Conservation (phyloP, 2,329 filamentous ascomycete genomes). For the Phaeosphaeriaceae sp. region DNA sequence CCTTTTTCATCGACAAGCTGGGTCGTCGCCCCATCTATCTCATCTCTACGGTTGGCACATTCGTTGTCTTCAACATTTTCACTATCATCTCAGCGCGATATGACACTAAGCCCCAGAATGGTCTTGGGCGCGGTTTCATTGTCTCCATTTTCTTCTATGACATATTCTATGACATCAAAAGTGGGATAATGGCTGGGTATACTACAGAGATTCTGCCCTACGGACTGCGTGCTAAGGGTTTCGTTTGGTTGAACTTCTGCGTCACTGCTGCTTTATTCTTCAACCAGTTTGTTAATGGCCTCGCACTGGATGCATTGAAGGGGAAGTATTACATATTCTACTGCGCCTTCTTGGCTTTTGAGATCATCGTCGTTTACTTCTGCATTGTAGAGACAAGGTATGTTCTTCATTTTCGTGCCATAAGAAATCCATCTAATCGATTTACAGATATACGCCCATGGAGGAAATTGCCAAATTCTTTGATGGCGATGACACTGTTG, state of each 20-base stretch:
- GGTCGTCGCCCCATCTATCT: conserved; percentile 54
- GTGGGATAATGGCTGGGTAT: conserved; percentile 30
- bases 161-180: conserved; percentile 19
- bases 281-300: conserved; percentile 22
- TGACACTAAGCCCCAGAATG: conserved; percentile 5
- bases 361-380: conserved; percentile 18
- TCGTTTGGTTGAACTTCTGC: conserved; percentile 12
- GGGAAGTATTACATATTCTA: conserved; percentile 32
- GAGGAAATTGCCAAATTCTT: conserved; percentile 25
- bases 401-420: background rate
- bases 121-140: conserved; percentile 10
- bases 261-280: conserved; percentile 18
- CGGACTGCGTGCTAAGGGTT: conserved; percentile 25
- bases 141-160: conserved; percentile 16
- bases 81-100: conserved; percentile 44
- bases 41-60: conserved; percentile 51
- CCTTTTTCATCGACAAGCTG: conserved; percentile 44
- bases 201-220: conserved; percentile 43
- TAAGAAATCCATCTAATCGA: background rate
- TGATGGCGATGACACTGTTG: conserved; percentile 18
- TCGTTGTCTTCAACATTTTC: conserved; percentile 51
- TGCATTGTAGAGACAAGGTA: conserved; percentile 23
- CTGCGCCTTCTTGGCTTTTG: conserved; percentile 20
- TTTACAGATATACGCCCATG: conserved; percentile 13
- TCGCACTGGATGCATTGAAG: conserved; percentile 22